phyloP scores from a whole-genome alignment of 2,329 filamentous ascomycete species.

The Rutstroemia sp. region DNA sequence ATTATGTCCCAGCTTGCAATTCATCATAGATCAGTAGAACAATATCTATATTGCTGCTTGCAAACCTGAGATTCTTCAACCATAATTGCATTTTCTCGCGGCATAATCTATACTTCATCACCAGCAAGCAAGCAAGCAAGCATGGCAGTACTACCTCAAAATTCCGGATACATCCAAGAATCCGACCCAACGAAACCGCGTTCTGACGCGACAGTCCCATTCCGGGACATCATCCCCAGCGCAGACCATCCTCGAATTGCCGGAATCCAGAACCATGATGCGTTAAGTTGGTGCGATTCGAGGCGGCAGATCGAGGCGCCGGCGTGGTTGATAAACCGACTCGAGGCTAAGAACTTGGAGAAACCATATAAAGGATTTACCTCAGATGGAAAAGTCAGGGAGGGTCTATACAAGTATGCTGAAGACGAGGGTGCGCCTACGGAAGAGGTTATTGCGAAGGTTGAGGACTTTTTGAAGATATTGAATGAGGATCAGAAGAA shows the following conservation, averaged over 20 bases:
- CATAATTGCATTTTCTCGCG: not conserved
- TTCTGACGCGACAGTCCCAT: slow-evolving; percentile 25
- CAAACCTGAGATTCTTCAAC: not conserved
- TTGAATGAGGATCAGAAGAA: slow-evolving; percentile 19
- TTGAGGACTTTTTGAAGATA: slow-evolving; percentile 14
- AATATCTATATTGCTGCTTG: slow-evolving; percentile 4
- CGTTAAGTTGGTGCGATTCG: slow-evolving; percentile 25
- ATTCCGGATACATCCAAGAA: slow-evolving; percentile 22
- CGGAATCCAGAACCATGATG: slow-evolving; percentile 23
- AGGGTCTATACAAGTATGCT: slow-evolving; percentile 21
- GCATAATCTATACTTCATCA: not conserved
- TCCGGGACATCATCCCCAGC: slow-evolving; percentile 21
- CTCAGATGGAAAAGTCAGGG: slow-evolving; percentile 23
- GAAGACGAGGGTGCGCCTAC: slow-evolving; percentile 27
- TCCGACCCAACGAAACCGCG: slow-evolving; percentile 23
- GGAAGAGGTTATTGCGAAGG: slow-evolving; percentile 17
- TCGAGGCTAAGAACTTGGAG: slow-evolving; percentile 27
- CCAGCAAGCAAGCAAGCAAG: slow-evolving; percentile 11
- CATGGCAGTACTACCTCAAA: slow-evolving; percentile 19
- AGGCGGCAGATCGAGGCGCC: slow-evolving; percentile 26
- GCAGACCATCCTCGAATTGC: slow-evolving; percentile 22
- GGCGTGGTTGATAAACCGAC: slow-evolving; percentile 26
- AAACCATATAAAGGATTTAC: slow-evolving; percentile 27
- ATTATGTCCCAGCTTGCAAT: not conserved
- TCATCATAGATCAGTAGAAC: not conserved